phyloP scores from a whole-genome alignment of 208 protist genomes.

The Leishmania aethiopica region DNA sequence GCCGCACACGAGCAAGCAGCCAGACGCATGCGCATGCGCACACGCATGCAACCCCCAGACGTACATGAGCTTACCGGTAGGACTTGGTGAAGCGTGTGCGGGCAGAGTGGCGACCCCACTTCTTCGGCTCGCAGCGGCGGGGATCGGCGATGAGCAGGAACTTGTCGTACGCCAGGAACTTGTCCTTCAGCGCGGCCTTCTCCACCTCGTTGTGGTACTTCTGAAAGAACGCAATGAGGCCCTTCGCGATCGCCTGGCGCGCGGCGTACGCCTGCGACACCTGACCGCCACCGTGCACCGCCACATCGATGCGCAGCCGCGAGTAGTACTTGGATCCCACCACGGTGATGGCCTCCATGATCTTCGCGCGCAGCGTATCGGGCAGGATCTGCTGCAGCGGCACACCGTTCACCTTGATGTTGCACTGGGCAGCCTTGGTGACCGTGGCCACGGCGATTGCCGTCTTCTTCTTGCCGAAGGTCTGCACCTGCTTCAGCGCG shows the following conservation, averaged over 20 bases:
- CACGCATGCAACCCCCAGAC: neutral
- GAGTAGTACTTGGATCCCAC: conserved; percentile 95
- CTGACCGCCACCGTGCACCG: conserved; percentile 97
- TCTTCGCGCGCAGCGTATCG: conserved; percentile 97
- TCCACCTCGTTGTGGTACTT: conserved; percentile 97
- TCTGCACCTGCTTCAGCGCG: conserved; percentile 91
- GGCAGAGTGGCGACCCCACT: conserved; percentile 99
- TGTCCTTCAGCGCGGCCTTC: conserved; percentile 99
- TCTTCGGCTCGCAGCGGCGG: conserved; percentile 99
- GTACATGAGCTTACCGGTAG: conserved; percentile 95
- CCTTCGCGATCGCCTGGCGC: conserved; percentile 99
- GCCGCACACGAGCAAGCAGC: neutral
- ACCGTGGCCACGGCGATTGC: conserved; percentile 98
- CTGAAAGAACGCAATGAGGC: conserved; percentile 99
- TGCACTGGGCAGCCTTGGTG: conserved; percentile 95
- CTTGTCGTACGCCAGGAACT: conserved; percentile 97
- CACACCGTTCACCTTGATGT: conserved; percentile 98
- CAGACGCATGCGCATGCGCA: neutral
- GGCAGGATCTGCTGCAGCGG: conserved; percentile 98
- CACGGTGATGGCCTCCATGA: conserved; percentile 97
- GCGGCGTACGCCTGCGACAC: conserved; percentile 99
- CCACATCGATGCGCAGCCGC: conserved; percentile 98
- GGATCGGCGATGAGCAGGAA: conserved; percentile 99
- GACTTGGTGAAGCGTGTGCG: conserved; percentile 99
- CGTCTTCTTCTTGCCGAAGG: conserved; percentile 98